phyloP scores from a whole-genome alignment of 352 stramenopile genomes.

The Hyaloperonospora arabidopsidis region DNA sequence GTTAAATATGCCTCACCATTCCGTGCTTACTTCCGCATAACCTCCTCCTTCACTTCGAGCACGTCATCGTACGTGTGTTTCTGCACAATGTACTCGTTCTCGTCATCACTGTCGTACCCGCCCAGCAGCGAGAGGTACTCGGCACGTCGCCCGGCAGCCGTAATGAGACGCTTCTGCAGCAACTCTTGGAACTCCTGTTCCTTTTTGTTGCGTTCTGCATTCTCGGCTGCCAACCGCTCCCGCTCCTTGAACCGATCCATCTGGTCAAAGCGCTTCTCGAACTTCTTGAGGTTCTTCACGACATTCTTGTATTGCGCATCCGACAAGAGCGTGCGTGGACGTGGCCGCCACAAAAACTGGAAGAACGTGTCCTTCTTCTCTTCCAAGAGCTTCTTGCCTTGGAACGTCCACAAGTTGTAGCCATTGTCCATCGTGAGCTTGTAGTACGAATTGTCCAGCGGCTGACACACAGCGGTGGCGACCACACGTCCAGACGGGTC shows the following conservation, averaged over 20 bases:
- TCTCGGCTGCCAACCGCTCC: conserved; percentile 54
- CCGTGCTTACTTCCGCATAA: conserved; percentile 46
- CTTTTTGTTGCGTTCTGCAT: conserved; percentile 63
- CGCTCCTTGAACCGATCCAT: conserved; percentile 81
- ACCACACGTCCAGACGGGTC: conserved; percentile 95
- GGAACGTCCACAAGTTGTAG: conserved; percentile 97
- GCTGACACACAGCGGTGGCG: conserved; percentile 92
- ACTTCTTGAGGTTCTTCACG: conserved; percentile 97
- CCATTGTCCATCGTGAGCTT: conserved; percentile 99
- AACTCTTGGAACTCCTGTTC: conserved; percentile 70
- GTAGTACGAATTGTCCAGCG: conserved; percentile 91
- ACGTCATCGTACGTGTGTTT: conserved; percentile 68
- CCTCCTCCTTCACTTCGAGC: conserved; percentile 57
- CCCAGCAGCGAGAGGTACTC: conserved; percentile 63
- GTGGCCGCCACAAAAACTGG: conserved; percentile 87
- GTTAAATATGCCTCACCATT: conserved; percentile 28
- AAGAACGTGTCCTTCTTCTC: conserved; percentile 97
- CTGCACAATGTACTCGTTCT: conserved; percentile 79
- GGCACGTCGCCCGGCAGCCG: conserved; percentile 27
- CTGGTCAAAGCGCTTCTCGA: conserved; percentile 87
- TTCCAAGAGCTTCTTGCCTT: conserved; percentile 91
- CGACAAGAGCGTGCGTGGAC: conserved; percentile 89
- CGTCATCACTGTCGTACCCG: conserved; percentile 80
- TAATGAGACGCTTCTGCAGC: conserved; percentile 33
- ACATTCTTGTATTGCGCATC: conserved; percentile 90